phyloP scores from a whole-genome alignment of 345 rosid genomes.

The Dipteronia sinensis region DNA sequence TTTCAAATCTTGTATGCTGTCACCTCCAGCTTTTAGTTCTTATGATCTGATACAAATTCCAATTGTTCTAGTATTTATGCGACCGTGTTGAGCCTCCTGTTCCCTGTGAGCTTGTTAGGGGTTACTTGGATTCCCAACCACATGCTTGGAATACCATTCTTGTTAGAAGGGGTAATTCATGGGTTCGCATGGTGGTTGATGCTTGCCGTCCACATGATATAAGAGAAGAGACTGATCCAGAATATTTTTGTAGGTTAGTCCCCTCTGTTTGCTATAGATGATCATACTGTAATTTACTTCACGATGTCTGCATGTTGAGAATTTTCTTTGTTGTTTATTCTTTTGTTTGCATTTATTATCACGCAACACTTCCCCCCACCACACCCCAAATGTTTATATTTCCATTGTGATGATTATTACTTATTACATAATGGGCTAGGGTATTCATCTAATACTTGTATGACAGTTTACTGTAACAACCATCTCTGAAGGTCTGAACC shows the following conservation, averaged over 20 bases:
- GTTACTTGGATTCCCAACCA: conserved; percentile 87
- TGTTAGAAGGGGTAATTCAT: conserved; percentile 59
- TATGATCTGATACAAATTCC: conserved; percentile 21
- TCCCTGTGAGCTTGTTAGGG: conserved; percentile 98
- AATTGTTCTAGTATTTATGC: conserved; percentile 70
- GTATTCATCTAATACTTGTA: background rate
- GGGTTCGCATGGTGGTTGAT: conserved; percentile 88
- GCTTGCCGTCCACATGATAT: conserved; percentile 91
- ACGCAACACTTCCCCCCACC: too few species aligned
- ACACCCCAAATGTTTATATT: too few species aligned
- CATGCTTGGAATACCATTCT: conserved; percentile 93
- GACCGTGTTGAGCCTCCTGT: conserved; percentile 94
- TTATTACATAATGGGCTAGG: background rate
- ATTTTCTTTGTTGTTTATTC: background rate
- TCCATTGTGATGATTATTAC: too few species aligned
- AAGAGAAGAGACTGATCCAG: conserved; percentile 84
- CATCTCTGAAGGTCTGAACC: background rate
- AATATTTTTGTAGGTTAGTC: conserved; percentile 73
- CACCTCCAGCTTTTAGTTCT: conserved; percentile 10
- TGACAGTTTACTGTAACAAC: background rate
- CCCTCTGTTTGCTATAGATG: conserved; percentile 4
- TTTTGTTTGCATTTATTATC: background rate
- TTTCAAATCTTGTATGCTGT: conserved; percentile 11
- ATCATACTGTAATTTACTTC: conserved; percentile 4
- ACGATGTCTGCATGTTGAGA: conserved; percentile 1